Evolutionary conservation across 2,329 filamentous ascomycete species (phyloP).

Genomic region (Colletotrichum costaricense): DNA sequence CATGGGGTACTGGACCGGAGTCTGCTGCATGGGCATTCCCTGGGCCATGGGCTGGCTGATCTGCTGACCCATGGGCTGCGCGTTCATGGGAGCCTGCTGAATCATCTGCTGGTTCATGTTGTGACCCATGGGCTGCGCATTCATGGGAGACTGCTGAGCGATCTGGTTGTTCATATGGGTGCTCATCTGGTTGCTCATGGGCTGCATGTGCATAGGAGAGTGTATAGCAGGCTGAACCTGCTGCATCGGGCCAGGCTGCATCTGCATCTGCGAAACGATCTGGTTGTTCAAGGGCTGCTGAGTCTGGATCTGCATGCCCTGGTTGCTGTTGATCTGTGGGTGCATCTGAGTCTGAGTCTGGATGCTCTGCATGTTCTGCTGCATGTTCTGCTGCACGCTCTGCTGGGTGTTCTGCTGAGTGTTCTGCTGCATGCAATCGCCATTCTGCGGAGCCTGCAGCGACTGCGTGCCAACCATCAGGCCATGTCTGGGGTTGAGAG

Average conservation of each 20-base stretch:
- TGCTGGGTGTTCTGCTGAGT: neutral
- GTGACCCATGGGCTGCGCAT: neutral
- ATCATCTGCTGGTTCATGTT: neutral
- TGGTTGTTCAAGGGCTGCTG: neutral
- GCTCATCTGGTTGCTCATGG: neutral
- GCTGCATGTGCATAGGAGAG: neutral
- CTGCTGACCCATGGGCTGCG: neutral
- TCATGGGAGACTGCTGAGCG: neutral
- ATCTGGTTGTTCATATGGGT: neutral
- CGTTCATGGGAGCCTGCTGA: neutral
- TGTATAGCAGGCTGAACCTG: neutral
- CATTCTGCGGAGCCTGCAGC: neutral
- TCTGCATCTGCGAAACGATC: neutral
- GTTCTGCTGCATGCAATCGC: neutral
- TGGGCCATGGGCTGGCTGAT: neutral
- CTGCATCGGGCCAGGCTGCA: neutral
- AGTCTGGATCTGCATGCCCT: neutral
- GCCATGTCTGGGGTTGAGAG: neutral
- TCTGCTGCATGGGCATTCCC: conserved; percentile 13
- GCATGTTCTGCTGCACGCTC: neutral
- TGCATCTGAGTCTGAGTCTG: neutral
- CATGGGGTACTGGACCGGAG: conserved; percentile 28
- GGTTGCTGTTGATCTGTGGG: neutral
- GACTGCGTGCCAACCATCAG: neutral
- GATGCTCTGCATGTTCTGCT: neutral